A percentile compares a stretch with the other conserved stretches of the same genome.
Evolutionary conservation across 176 grass and related monocot genomes (phyloP).

Genomic region (Eleusine indica): DNA sequence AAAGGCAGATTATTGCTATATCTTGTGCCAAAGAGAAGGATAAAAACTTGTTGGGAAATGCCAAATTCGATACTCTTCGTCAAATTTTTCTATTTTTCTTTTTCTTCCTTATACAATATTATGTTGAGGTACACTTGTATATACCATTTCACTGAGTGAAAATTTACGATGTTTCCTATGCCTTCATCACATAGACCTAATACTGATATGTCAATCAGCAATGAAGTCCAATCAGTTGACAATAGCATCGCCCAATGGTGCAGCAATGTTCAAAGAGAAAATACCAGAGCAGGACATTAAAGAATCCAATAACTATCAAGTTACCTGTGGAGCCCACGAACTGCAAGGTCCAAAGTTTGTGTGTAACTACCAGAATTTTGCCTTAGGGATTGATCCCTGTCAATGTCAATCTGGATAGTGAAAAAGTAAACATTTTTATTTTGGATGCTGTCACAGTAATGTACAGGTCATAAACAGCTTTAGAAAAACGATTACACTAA

Average conservation of each 20-base stretch:
- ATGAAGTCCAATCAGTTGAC: slow-evolving; percentile 14
- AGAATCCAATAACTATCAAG: neutral
- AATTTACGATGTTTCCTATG: neutral
- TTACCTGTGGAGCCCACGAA: slow-evolving; percentile 85
- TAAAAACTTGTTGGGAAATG: neutral
- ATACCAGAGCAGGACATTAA: slow-evolving; percentile 13
- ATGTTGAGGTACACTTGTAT: neutral
- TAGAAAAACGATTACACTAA: neutral
- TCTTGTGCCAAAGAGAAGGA: neutral
- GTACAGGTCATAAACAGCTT: slow-evolving; percentile 2
- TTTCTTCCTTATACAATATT: slow-evolving; percentile 1
- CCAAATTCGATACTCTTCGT: neutral
- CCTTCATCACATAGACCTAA: neutral
- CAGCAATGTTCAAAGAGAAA: neutral
- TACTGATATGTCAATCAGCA: neutral
- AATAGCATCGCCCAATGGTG: neutral
- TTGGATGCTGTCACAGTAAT: neutral
- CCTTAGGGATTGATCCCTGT: slow-evolving; percentile 65
- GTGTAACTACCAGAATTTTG: slow-evolving; percentile 72
- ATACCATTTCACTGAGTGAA: neutral
- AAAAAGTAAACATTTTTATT: slow-evolving; percentile 10
- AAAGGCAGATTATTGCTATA: neutral
- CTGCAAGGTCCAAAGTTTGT: slow-evolving; percentile 65
- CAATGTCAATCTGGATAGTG: slow-evolving; percentile 62
- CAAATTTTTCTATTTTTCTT: neutral